Percentiles rank a stretch among this genome's conserved stretches.
Conservation (phyloP, 192 early-diverging fungal genomes). For the Bifiguratus adelaidae region DNA sequence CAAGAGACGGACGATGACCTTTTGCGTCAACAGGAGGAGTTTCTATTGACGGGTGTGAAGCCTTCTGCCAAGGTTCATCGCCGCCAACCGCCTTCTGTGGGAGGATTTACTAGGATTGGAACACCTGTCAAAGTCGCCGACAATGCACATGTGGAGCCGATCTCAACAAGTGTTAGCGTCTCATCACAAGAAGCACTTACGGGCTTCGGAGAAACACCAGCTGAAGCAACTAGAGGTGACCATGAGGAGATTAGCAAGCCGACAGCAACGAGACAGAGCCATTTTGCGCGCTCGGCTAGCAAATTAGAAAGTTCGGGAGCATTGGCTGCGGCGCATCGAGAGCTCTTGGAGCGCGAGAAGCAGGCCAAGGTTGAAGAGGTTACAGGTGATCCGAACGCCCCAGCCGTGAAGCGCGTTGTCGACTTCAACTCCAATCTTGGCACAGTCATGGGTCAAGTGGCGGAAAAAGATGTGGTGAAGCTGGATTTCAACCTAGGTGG, state of each 20-base stretch:
- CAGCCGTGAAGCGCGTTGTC: conserved; percentile 17
- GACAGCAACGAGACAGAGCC: conserved; percentile 1
- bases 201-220: conserved; percentile 7
- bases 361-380: neutral
- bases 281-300: neutral
- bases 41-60: conserved; percentile 17
- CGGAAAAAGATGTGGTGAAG: conserved; percentile 10
- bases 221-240: conserved; percentile 4
- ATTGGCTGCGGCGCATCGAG: neutral
- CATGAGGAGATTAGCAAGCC: conserved; percentile 4
- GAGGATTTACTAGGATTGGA: conserved; percentile 2
- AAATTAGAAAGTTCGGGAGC: neutral
- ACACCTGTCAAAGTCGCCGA: neutral
- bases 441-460: conserved; percentile 10
- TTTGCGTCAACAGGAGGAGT: conserved; percentile 34
- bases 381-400: conserved; percentile 6
- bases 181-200: conserved; percentile 8
- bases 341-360: neutral
- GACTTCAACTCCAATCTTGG: conserved; percentile 20
- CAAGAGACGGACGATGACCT: conserved; percentile 33
- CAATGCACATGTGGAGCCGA: neutral
- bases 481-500: conserved; percentile 2
- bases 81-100: conserved; percentile 8
- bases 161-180: conserved; percentile 2
- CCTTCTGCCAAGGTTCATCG: conserved; percentile 29